phyloP scores from a whole-genome alignment of 495 filamentous ascomycete genomes.

The Trichoderma asperelloides region DNA sequence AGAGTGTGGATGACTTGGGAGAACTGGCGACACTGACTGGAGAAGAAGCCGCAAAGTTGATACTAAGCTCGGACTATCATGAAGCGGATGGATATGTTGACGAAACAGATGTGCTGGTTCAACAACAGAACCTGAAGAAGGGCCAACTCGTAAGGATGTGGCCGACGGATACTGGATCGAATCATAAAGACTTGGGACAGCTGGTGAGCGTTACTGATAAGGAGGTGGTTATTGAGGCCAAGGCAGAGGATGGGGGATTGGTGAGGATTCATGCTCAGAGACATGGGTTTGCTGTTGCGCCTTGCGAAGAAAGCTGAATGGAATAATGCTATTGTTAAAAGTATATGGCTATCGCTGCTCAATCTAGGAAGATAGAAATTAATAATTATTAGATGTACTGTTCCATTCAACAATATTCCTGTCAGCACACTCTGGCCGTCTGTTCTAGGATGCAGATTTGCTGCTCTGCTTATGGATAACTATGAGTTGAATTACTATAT shows the following conservation, averaged over 20 bases:
- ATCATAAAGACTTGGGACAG: conserved; percentile 43
- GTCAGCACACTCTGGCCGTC: too few species aligned
- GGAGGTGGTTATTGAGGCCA: conserved; percentile 45
- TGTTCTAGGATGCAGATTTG: too few species aligned
- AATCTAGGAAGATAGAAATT: too few species aligned
- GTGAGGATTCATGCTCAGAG: conserved; percentile 48
- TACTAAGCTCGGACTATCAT: conserved; percentile 25
- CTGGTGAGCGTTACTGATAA: conserved; percentile 37
- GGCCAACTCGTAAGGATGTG: conserved; percentile 43
- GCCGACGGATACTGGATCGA: conserved; percentile 48
- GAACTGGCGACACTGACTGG: conserved; percentile 33
- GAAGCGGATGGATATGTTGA: conserved; percentile 33
- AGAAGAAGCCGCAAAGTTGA: conserved; percentile 34
- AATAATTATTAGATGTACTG: too few species aligned
- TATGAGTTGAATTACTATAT: too few species aligned
- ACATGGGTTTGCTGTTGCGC: conserved; percentile 42
- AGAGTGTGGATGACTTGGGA: conserved; percentile 17
- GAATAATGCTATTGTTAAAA: too few species aligned
- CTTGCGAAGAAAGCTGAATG: neutral
- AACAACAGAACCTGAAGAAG: conserved; percentile 28
- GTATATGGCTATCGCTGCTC: neutral
- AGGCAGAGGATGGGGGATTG: conserved; percentile 26
- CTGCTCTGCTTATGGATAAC: too few species aligned
- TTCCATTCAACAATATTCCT: too few species aligned
- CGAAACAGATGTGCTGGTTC: conserved; percentile 23